These are phyloP conservation scores for Melastoma candidum DNA, from an alignment of 441 rosid species.

Conservation along the genomic window DNA sequence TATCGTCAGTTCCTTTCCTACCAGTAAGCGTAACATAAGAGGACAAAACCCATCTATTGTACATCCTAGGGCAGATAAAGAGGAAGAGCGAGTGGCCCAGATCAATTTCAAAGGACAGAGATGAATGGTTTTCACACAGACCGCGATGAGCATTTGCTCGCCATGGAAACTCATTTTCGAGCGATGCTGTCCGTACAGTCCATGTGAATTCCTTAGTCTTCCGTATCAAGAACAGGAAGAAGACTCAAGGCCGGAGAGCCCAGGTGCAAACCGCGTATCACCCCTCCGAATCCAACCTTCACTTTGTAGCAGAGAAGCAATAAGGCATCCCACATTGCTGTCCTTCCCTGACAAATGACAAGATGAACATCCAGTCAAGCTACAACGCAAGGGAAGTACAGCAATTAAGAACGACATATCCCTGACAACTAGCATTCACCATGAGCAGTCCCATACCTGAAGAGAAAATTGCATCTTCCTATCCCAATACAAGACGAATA, in stretches of 20 bases:
- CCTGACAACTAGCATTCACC: background rate
- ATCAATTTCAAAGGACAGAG: too few relatives aligned
- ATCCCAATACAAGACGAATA: conserved; percentile 87
- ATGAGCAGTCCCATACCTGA: conserved; percentile 42
- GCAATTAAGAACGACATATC: too few relatives aligned
- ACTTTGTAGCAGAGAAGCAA: conserved; percentile 69
- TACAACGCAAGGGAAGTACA: background rate
- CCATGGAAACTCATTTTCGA: too few relatives aligned
- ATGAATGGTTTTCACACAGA: too few relatives aligned
- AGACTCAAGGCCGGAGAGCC: conserved; percentile 75
- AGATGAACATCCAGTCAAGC: background rate
- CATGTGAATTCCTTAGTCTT: conserved; percentile 22
- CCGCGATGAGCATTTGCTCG: too few relatives aligned
- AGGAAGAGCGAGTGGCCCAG: too few relatives aligned
- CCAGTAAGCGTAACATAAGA: too few relatives aligned
- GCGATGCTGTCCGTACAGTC: too few relatives aligned
- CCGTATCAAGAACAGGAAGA: conserved; percentile 57
- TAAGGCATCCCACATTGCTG: conserved; percentile 83
- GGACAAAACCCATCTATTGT: too few relatives aligned
- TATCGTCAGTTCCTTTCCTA: too few relatives aligned
- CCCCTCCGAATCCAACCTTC: conserved; percentile 65
- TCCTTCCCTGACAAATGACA: conserved; percentile 58
- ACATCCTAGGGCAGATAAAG: too few relatives aligned
- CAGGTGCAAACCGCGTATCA: conserved; percentile 81
- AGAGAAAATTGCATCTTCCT: conserved; percentile 74